phyloP scores from a whole-genome alignment of 2,329 filamentous ascomycete species.

The Magnaporthiopsis incrustans region DNA sequence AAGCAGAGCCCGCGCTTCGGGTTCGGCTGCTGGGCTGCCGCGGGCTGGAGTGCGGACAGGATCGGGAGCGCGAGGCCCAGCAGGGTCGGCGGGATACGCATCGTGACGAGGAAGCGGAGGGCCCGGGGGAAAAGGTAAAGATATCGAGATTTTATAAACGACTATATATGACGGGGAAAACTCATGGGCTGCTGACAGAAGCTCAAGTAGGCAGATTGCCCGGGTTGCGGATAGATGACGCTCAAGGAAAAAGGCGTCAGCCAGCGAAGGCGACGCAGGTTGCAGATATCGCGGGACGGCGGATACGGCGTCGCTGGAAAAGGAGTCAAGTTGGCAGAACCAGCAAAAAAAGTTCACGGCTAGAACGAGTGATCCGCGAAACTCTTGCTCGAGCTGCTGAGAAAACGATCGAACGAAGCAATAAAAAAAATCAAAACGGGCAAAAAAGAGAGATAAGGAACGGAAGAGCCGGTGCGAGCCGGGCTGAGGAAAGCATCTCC shows the following conservation, averaged over 20 bases:
- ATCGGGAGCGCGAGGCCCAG: slow-evolving; percentile 12
- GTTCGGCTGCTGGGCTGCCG: slow-evolving; percentile 15
- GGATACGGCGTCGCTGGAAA: not conserved
- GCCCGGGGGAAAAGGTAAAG: not conserved
- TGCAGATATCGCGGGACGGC: not conserved
- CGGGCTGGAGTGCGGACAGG: slow-evolving; percentile 12
- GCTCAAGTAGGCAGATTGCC: not conserved
- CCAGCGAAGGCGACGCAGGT: not conserved
- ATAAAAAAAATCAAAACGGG: not conserved
- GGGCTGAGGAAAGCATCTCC: not conserved
- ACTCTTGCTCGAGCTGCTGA: not conserved
- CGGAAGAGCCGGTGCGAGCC: too few species aligned
- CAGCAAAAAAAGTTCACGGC: not conserved
- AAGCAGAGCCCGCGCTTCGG: slow-evolving; percentile 68
- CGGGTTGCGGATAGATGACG: not conserved
- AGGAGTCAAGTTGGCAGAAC: not conserved
- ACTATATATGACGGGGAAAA: not conserved
- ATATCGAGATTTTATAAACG: not conserved
- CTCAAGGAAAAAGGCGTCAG: not conserved
- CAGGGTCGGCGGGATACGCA: slow-evolving; percentile 8
- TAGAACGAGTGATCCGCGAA: not conserved
- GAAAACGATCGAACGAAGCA: not conserved
- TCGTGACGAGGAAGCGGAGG: not conserved
- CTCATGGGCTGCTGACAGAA: too few species aligned
- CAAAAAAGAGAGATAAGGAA: not conserved